phyloP scores from a whole-genome alignment of 805 yeast species.

The Kodamaea laetipori region DNA sequence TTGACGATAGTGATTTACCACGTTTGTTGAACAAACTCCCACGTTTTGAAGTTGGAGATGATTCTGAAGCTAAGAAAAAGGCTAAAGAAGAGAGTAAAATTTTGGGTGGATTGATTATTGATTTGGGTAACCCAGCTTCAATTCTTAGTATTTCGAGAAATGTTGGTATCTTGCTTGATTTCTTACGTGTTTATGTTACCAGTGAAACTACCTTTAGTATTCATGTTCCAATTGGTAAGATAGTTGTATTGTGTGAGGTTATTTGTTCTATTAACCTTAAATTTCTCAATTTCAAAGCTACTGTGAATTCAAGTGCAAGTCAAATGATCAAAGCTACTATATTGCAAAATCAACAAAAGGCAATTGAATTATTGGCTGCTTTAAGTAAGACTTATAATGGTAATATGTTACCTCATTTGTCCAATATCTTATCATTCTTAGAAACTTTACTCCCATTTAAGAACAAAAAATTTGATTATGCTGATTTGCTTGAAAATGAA shows the following conservation, averaged over 20 bases:
- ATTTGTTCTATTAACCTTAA: conserved; percentile 56
- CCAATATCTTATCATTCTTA: conserved; percentile 52
- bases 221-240: conserved; percentile 62
- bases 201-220: conserved; percentile 58
- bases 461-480: conserved; percentile 32
- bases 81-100: background rate
- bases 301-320: conserved; percentile 57
- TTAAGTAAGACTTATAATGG: conserved; percentile 41
- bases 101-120: conserved; percentile 46
- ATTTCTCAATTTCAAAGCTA: conserved; percentile 57
- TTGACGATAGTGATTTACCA: conserved; percentile 55
- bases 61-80: too few species aligned
- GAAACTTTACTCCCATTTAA: conserved; percentile 62
- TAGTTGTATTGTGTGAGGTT: conserved; percentile 55
- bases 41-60: conserved; percentile 1
- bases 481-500: conserved; percentile 41
- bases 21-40: conserved; percentile 41
- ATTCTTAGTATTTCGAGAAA: conserved; percentile 55
- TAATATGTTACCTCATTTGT: conserved; percentile 48
- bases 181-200: conserved; percentile 42
- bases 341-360: conserved; percentile 45
- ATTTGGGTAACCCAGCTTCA: conserved; percentile 56
- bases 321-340: conserved; percentile 47
- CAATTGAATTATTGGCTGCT: conserved; percentile 43
- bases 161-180: conserved; percentile 46